Conservation (phyloP, 495 filamentous ascomycete species). For the Aspergillus olivimuriae region DNA sequence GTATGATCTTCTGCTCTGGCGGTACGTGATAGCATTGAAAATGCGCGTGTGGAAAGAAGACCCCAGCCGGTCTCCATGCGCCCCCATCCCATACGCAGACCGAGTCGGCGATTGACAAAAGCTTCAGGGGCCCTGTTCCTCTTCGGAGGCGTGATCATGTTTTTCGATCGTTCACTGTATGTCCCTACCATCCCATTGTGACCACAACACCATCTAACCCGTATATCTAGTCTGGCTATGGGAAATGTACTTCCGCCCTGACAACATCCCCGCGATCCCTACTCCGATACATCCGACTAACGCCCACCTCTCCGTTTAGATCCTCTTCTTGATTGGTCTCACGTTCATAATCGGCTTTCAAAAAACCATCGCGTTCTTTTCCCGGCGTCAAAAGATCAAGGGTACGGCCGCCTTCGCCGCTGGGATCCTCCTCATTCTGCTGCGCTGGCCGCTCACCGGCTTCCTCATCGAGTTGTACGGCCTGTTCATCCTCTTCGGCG, state of each 20-base stretch:
- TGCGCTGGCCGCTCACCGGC: conserved; percentile 83
- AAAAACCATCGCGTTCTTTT: conserved; percentile 90
- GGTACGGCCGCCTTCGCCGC: conserved; percentile 82
- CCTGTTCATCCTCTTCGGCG: conserved; percentile 87
- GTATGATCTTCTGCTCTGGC: conserved; percentile 90
- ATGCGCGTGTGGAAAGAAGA: too few species aligned
- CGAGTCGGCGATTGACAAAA: too few species aligned
- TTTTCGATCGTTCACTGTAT: conserved; percentile 94
- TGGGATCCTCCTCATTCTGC: conserved; percentile 79
- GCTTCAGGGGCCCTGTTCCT: conserved; percentile 92
- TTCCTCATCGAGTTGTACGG: conserved; percentile 91
- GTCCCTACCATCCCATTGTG: conserved; percentile 19
- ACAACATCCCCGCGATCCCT: too few species aligned
- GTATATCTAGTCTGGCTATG: conserved; percentile 82
- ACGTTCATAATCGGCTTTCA: conserved; percentile 90
- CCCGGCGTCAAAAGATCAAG: conserved; percentile 82
- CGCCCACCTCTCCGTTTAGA: too few species aligned
- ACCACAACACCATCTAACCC: too few species aligned
- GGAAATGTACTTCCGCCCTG: conserved; percentile 84
- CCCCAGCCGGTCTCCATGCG: too few species aligned
- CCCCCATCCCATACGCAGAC: too few species aligned
- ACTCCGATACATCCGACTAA: too few species aligned
- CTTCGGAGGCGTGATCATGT: conserved; percentile 84
- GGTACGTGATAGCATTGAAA: conserved; percentile 81
- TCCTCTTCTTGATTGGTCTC: conserved; percentile 94